Percentiles rank a stretch among this genome's conserved stretches.
Conservation (phyloP, 345 rosid species). For the Psidium guajava region DNA sequence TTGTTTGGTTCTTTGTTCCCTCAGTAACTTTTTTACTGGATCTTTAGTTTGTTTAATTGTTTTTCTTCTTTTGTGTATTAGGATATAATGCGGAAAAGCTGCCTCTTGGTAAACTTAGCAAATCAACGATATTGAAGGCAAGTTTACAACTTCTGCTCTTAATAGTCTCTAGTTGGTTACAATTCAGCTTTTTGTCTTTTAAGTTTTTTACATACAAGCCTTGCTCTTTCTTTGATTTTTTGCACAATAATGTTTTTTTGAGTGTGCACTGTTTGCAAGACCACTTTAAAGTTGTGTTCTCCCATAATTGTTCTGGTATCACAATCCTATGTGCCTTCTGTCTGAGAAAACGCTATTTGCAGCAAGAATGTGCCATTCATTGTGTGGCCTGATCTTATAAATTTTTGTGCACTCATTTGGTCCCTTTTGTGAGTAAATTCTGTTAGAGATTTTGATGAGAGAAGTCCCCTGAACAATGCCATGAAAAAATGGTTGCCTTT, state of each 20-base stretch:
- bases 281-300: background rate
- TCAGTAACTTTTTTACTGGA: background rate
- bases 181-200: background rate
- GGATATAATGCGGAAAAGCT: conserved; percentile 83
- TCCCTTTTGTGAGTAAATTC: background rate
- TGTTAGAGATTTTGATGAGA: background rate
- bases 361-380: background rate
- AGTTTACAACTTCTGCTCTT: background rate
- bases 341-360: background rate
- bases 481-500: background rate
- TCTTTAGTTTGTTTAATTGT: background rate
- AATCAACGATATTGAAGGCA: conserved; percentile 58
- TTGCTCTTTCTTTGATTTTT: background rate
- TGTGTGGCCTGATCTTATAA: background rate
- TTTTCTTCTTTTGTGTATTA: conserved; percentile 14
- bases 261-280: background rate
- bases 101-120: conserved; percentile 93
- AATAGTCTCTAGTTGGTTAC: background rate
- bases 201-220: background rate
- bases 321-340: background rate
- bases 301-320: background rate
- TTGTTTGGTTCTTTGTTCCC: background rate
- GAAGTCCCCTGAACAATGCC: background rate
- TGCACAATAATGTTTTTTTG: background rate
- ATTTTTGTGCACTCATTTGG: background rate